phyloP scores from a whole-genome alignment of 1,284 basidiomycete species.

The Cryptococcus sp. region DNA sequence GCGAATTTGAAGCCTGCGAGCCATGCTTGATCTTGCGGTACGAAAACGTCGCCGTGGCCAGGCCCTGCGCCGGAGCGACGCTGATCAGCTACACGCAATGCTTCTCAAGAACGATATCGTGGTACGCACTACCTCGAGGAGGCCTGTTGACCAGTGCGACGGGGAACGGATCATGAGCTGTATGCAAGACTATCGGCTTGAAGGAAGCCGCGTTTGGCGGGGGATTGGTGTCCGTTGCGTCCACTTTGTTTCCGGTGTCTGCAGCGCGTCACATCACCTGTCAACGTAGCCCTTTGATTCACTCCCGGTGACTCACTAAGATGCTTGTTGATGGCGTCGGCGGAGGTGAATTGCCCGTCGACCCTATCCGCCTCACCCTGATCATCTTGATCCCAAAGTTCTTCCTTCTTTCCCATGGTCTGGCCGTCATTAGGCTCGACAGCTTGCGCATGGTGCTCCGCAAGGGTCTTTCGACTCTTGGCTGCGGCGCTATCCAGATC shows the following conservation, averaged over 20 bases:
- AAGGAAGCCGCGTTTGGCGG: slow-evolving; percentile 41
- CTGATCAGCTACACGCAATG: neutral
- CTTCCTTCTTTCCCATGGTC: slow-evolving; percentile 10
- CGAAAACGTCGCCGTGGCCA: slow-evolving; percentile 36
- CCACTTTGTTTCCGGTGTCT: slow-evolving; percentile 27
- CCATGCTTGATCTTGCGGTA: slow-evolving; percentile 70
- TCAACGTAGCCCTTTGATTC: too few relatives aligned
- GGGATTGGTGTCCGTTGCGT: slow-evolving; percentile 12
- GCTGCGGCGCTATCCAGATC: slow-evolving; percentile 23
- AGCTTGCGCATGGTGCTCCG: slow-evolving; percentile 23
- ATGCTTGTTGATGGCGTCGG: slow-evolving; percentile 19
- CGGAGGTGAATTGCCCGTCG: slow-evolving; percentile 12
- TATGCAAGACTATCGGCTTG: slow-evolving; percentile 59
- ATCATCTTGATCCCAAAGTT: slow-evolving; percentile 19
- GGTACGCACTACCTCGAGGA: slow-evolving; percentile 59
- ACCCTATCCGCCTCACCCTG: slow-evolving; percentile 24
- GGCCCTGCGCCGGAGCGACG: slow-evolving; percentile 13
- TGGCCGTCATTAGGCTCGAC: slow-evolving; percentile 9
- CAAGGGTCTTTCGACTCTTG: slow-evolving; percentile 23
- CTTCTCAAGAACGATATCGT: too few relatives aligned
- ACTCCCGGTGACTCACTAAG: slow-evolving; percentile 18
- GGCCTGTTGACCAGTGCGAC: slow-evolving; percentile 70
- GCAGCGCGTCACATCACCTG: neutral
- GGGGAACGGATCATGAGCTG: slow-evolving; percentile 63
- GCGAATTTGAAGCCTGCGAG: slow-evolving; percentile 68